A percentile compares a stretch with the other conserved stretches of the same genome.
phyloP scores from a whole-genome alignment of 139 green algal genomes.

The Dunaliella primolecta region DNA sequence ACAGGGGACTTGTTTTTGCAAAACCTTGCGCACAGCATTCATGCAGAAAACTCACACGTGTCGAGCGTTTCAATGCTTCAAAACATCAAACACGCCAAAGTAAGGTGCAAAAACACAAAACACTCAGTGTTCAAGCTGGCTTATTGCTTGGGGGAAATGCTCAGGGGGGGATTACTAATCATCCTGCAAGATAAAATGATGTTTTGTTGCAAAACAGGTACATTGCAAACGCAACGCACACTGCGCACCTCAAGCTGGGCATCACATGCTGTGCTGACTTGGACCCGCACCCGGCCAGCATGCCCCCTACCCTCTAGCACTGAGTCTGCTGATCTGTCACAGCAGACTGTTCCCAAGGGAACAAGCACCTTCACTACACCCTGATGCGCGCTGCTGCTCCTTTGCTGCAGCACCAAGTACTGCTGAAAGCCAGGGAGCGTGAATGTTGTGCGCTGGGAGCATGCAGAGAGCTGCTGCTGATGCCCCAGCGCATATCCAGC shows the following conservation, averaged over 20 bases:
- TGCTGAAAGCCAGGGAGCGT: constrained; percentile 50
- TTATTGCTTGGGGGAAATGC: no score
- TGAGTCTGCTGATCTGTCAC: background rate
- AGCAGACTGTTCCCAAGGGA: background rate
- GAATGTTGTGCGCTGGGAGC: constrained; percentile 20
- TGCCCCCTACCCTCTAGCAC: background rate
- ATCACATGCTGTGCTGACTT: background rate
- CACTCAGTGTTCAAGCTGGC: no score
- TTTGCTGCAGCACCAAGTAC: constrained; percentile 52
- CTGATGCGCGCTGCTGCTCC: background rate
- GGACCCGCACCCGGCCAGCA: background rate
- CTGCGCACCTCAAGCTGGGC: background rate
- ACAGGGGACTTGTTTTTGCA: no score
- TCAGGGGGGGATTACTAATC: no score
- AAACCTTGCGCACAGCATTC: no score
- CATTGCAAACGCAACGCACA: no score
- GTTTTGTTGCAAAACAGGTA: no score
- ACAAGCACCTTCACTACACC: constrained; percentile 30
- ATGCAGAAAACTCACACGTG: no score
- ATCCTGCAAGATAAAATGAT: no score
- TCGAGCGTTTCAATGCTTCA: no score
- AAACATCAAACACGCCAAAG: no score
- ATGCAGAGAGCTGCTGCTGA: background rate
- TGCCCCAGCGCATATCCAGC: constrained; percentile 22
- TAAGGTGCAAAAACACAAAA: no score